Conservation (phyloP, 1,139 yeast species). For the Eremothecium gossypii region DNA sequence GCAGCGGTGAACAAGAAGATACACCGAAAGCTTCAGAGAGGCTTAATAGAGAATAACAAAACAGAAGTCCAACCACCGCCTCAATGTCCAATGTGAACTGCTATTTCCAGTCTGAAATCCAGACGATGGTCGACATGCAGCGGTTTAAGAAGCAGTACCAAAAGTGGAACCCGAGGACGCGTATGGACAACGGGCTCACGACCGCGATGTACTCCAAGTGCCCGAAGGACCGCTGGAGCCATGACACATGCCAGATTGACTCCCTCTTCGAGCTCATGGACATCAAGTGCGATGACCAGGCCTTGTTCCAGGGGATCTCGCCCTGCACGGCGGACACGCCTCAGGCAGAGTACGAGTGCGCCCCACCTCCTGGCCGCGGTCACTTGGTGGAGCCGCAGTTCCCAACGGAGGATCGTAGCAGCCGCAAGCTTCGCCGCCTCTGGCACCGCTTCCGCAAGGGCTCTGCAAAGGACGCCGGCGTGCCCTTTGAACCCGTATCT, state of each 20-base stretch:
- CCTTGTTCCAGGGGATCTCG: conserved; percentile 1
- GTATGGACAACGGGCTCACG: conserved; percentile 1
- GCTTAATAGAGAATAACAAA: conserved; percentile 3
- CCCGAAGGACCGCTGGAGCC: conserved; percentile 2
- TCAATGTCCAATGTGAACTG: conserved; percentile 4
- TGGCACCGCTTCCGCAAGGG: conserved; percentile 1
- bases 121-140: conserved; percentile 4
- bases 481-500: neutral
- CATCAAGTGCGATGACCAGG: neutral
- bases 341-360: neutral
- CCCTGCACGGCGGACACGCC: conserved; percentile 4
- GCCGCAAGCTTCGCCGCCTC: neutral
- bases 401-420: neutral
- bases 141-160: conserved; percentile 5
- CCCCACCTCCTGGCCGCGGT: conserved; percentile 3
- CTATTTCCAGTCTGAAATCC: conserved; percentile 4
- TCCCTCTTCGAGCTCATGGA: conserved; percentile 3
- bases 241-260: conserved; percentile 3
- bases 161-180: conserved; percentile 3
- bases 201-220: conserved; percentile 2
- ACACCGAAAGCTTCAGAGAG: neutral
- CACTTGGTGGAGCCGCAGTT: conserved; percentile 2
- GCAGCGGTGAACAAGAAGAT: neutral
- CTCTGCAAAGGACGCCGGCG: neutral
- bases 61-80: neutral